phyloP scores from a whole-genome alignment of 2,329 filamentous ascomycete genomes.

The Plectosphaerella plurivora region DNA sequence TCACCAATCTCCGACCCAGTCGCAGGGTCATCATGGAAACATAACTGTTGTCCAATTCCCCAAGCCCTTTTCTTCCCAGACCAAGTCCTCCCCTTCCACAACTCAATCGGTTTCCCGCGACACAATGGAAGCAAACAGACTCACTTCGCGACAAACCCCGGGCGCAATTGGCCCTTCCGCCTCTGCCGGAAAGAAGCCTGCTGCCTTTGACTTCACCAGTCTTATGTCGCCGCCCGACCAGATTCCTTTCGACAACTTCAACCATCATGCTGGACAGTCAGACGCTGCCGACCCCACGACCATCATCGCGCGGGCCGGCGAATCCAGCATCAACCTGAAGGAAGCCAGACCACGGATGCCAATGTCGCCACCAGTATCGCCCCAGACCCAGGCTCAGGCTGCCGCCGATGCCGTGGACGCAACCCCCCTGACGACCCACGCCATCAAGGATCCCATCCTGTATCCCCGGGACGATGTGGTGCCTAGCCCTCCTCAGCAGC shows the following conservation, averaged over 20 bases:
- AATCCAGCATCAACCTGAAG: not conserved
- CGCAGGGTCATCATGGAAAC: not conserved
- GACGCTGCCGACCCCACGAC: not conserved
- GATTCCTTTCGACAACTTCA: slow-evolving; percentile 49
- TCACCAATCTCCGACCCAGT: not conserved
- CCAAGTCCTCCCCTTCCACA: not conserved
- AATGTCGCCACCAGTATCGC: slow-evolving; percentile 57
- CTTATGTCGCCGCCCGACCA: slow-evolving; percentile 60
- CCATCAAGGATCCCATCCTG: slow-evolving; percentile 51
- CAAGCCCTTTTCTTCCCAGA: not conserved
- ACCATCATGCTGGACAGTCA: slow-evolving; percentile 14
- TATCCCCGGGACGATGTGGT: slow-evolving; percentile 44
- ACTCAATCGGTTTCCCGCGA: not conserved
- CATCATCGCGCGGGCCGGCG: not conserved
- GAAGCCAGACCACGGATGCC: slow-evolving; percentile 30
- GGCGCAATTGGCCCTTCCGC: slow-evolving; percentile 2
- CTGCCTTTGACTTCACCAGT: slow-evolving; percentile 41
- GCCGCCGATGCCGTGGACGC: slow-evolving; percentile 26
- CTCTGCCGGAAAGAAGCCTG: slow-evolving; percentile 28
- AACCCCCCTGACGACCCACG: slow-evolving; percentile 19
- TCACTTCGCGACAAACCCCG: not conserved
- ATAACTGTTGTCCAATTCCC: not conserved
- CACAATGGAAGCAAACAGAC: slow-evolving; percentile 19
- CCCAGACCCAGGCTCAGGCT: slow-evolving; percentile 36
- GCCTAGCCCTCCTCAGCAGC: slow-evolving; percentile 37